Evolutionary conservation across 345 rosid genomes (phyloP), one percentile per base, ranked within the genome.

Genomic region (Punica granatum): DNA sequence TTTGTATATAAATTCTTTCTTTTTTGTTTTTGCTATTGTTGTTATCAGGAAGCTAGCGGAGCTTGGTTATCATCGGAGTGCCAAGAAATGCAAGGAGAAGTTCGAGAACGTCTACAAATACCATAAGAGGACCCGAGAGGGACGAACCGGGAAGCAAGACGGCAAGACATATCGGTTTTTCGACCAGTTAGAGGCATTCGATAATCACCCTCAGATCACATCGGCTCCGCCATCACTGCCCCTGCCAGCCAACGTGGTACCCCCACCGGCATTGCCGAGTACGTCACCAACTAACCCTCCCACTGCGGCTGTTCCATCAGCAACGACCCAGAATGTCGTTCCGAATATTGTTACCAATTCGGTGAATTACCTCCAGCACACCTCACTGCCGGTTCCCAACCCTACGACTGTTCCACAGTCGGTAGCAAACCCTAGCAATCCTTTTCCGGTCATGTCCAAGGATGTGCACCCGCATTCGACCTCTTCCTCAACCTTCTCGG

Each of bases 11-110:
- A 7, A 56, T 30, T n/a, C 30, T 58, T 30, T n/a, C 30, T 58
- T 51, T 64, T 12, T 7, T 30, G 39, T 34, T 64, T 62, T 37
- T 10, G 35, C 65, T 16, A 18, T 59, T 60, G 74, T 44, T 70
- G 62, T 43, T 68, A 68, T 49, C 90, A 92, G 97, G 88, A 92
- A 90, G 80, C 73, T 92, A 78, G 81, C 79, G 34, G 96, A 83
- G 73, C 84, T 85, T 73, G 96, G 97, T 36, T 87, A 77, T 72
- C 74, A 78, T 41, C 84, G 97, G 66, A 85, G 75, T 39, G 80
- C 96, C 71, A 88, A 92, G 84, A 90, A 90, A 83, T 92, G 97
- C 73, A 92, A 85, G 69, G 98, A 92, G 81, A 92, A 92, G 67
- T 92, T 92, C 59, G 98, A 92, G 70, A 90, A 90, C 71, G 80